phyloP scores from a whole-genome alignment of 139 green algal species.

The Chlorella vulgaris region DNA sequence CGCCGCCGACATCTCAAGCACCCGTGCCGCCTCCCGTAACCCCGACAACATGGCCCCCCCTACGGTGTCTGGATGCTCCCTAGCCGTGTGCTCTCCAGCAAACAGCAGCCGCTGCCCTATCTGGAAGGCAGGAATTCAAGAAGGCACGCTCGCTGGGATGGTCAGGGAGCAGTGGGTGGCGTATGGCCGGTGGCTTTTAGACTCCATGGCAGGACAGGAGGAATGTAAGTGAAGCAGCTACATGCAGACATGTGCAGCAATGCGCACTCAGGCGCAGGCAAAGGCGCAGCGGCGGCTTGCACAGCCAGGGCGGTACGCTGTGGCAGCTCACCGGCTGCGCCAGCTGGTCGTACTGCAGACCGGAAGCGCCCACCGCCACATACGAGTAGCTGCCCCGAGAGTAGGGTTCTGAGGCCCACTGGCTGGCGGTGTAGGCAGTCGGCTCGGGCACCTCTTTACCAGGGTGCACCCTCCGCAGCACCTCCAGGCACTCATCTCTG shows the following conservation, averaged over 20 bases:
- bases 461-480: slow-evolving; percentile 53
- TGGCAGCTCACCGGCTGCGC: slow-evolving; percentile 53
- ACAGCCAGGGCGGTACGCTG: background rate
- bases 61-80: slow-evolving; percentile 88
- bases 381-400: slow-evolving; percentile 76
- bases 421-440: slow-evolving; percentile 31
- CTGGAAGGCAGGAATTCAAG: background rate
- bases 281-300: background rate
- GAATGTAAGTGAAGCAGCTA: no score
- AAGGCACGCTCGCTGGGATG: background rate
- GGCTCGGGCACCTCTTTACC: slow-evolving; percentile 53
- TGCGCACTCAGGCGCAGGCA: background rate
- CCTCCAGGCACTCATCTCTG: slow-evolving; percentile 44
- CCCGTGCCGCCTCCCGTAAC: slow-evolving; percentile 69
- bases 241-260: no score
- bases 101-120: slow-evolving; percentile 76
- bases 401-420: slow-evolving; percentile 56
- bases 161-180: background rate
- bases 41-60: slow-evolving; percentile 85
- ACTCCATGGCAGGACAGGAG: no score
- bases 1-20: slow-evolving; percentile 51
- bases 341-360: slow-evolving; percentile 75
- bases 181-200: no score
- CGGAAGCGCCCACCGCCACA: slow-evolving; percentile 69
- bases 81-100: slow-evolving; percentile 83